Evolutionary conservation across 2,329 filamentous ascomycete species (phyloP), one percentile per base, ranked within the genome.

Genomic region (Cladosporium phlei): DNA sequence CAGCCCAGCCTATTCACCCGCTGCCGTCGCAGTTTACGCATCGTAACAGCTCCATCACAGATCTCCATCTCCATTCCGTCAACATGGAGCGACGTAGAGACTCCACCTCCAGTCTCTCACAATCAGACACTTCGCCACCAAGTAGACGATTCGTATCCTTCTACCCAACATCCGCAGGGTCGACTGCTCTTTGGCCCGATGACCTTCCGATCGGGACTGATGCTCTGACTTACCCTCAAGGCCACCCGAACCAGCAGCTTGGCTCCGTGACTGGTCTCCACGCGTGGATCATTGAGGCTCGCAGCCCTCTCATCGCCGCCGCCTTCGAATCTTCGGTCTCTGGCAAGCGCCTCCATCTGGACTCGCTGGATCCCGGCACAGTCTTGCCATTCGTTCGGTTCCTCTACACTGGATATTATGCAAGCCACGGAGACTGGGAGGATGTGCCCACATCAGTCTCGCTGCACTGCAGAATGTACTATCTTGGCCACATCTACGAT

Each of bases 341-440:
- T 17, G 58, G 62, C 10, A 56, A 58, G 2, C 62, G 65, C 40
- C 61, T 67, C 27, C 65, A 61, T 43, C 63, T 73, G 22, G 67
- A 70, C 39, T 63, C 60, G 12, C 54, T 62, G 2, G 67, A 65
- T 3, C 37, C 53, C 5, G 48, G 51, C 9, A 62, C 65, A 5
- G 60, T 66, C 14, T 44, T 61, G 22, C 61, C 63, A 6, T 66
- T 74, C 33, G 55, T 72, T 8, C 63, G 69, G 44, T 71, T 61
- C 53, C 57, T 71, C 39, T 72, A 73, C 52, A 64, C 61, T 4
- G 65, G 65, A 29, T 58, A 57, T 38, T 72, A 72, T 50, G 57
- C 64, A 7, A 47, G 58, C 16, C 40, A 42, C 6, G 61, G 65
- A 2, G 49, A 58, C 38, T 35, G 22, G 51, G 51, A 55, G 17